Evolutionary conservation across 257 asterid genomes (phyloP).

Genomic region (Striga asiatica): DNA sequence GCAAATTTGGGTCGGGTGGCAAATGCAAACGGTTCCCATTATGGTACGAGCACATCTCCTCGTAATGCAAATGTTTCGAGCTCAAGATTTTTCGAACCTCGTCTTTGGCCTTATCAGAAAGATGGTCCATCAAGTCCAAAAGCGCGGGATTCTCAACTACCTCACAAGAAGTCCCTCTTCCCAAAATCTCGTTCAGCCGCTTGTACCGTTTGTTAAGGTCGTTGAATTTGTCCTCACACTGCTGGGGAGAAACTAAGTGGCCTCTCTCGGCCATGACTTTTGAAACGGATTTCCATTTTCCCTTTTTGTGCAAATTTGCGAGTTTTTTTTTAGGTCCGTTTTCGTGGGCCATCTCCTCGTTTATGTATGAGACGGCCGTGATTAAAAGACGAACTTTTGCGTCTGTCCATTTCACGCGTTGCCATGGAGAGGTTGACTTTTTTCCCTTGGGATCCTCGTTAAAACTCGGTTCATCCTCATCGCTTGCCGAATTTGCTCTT

Average conservation of each 20-base stretch:
- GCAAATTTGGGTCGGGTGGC: constrained; percentile 67
- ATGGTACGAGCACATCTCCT: constrained; percentile 89
- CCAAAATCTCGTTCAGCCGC: constrained; percentile 77
- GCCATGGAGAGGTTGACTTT: constrained; percentile 35
- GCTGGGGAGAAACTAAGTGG: constrained; percentile 77
- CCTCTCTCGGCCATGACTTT: constrained; percentile 87
- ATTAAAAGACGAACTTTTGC: constrained; percentile 52
- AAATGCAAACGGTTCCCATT: constrained; percentile 65
- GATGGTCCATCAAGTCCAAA: constrained; percentile 53
- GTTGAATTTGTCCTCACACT: constrained; percentile 86
- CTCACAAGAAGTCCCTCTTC: constrained; percentile 79
- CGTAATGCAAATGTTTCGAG: constrained; percentile 82
- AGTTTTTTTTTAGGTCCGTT: constrained; percentile 35
- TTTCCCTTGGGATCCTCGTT: constrained; percentile 47
- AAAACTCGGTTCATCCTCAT: constrained; percentile 61
- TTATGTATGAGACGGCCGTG: constrained; percentile 68
- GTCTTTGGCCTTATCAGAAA: constrained; percentile 61
- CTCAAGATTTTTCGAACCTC: constrained; percentile 66
- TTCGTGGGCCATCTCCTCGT: constrained; percentile 42
- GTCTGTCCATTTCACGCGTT: constrained; percentile 45
- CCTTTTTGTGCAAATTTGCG: constrained; percentile 53
- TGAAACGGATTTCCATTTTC: constrained; percentile 77
- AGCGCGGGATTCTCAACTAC: constrained; percentile 76
- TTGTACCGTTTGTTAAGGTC: constrained; percentile 84
- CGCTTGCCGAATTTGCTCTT: constrained; percentile 40